Base-by-base conservation (phyloP, 768 basidiomycete species). In the Psilocybe azurescens region DNA sequence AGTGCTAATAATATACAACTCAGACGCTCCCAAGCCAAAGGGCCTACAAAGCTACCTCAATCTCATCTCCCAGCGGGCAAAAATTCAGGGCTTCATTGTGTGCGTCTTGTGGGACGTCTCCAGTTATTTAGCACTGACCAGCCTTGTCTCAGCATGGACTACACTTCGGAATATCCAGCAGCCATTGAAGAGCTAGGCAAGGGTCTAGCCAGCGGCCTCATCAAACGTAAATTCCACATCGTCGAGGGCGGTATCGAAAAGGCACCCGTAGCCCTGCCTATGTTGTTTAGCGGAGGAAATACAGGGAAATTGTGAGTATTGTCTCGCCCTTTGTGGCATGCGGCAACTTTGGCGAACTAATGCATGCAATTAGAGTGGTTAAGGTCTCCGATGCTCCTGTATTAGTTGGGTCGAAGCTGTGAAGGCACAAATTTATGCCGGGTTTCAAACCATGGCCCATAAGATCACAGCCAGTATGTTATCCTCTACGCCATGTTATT, bases 21-120 rank as follows among this genome's bases (percentile, higher is more conserved):
- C 30, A 91, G 90, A 91, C 70, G 71, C 79, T 30, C 59, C 77
- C 1, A 84, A 81, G 61, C 89, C 91, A 1, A 83, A 81, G 61
- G 91, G 91, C 13, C 79, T 96, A 14, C 78, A 83, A 60, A 83
- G 83, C 53, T 94, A 93, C 69, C 65, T 82, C 38, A 86, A 79
- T 59, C 77, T 97, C 58, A 95, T 97, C 65, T 69, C 83, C 0
- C 89, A 90, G 70, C 85, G 94, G 47, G 93, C 91, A 14, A 89
- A 80, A 44, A 86, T 98, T 1, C 80, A 91, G 70, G 96, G 96
- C 7, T 97, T 95, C 76, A 79, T 96, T 67, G 83, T 93, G 89
- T 91, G 70, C 52, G 86, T 72, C 11, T 30, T 36, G 46, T 58
- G 48, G 2, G 32, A 51, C 14, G 38, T 30, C 11, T 46, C 59